These are phyloP conservation scores for Penicillium steckii DNA, from an alignment of 495 filamentous ascomycete species.

Conservation along the genomic window DNA sequence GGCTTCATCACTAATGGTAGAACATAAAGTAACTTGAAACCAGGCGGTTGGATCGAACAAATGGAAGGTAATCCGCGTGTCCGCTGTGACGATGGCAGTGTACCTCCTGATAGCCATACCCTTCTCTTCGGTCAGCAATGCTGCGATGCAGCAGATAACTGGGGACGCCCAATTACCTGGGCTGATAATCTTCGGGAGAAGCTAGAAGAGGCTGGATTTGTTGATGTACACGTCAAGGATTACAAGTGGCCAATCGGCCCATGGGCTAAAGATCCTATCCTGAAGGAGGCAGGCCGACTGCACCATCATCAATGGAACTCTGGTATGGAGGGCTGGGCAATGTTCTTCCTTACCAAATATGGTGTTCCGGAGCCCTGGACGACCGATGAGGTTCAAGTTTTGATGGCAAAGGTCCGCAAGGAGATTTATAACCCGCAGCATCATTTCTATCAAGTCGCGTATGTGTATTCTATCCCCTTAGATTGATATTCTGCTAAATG, in stretches of 20 bases:
- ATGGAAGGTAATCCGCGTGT: slow-evolving; percentile 44
- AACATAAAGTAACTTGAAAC: slow-evolving; percentile 19
- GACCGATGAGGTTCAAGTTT: slow-evolving; percentile 23
- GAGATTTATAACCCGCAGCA: slow-evolving; percentile 21
- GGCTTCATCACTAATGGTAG: too few relatives aligned
- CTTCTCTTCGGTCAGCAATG: slow-evolving; percentile 14
- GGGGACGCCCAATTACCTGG: slow-evolving; percentile 13
- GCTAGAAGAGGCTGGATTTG: slow-evolving; percentile 32
- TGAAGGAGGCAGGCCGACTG: slow-evolving; percentile 20
- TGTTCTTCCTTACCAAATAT: slow-evolving; percentile 25
- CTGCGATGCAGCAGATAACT: slow-evolving; percentile 10
- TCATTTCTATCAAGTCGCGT: slow-evolving; percentile 21
- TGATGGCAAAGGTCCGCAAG: slow-evolving; percentile 17
- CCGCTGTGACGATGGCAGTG: slow-evolving; percentile 42
- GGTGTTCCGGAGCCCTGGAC: slow-evolving; percentile 23
- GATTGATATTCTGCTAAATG: not conserved
- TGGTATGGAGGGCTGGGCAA: slow-evolving; percentile 26
- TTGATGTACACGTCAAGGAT: slow-evolving; percentile 17
- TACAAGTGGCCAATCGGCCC: slow-evolving; percentile 25
- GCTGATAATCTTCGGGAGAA: slow-evolving; percentile 15
- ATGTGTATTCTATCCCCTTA: not conserved
- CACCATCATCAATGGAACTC: slow-evolving; percentile 21
- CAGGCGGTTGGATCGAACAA: slow-evolving; percentile 56
- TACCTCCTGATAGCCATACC: slow-evolving; percentile 28
- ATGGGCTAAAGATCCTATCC: slow-evolving; percentile 20